phyloP scores from a whole-genome alignment of 306 rosid species.

The Erythrophleum fordii region DNA sequence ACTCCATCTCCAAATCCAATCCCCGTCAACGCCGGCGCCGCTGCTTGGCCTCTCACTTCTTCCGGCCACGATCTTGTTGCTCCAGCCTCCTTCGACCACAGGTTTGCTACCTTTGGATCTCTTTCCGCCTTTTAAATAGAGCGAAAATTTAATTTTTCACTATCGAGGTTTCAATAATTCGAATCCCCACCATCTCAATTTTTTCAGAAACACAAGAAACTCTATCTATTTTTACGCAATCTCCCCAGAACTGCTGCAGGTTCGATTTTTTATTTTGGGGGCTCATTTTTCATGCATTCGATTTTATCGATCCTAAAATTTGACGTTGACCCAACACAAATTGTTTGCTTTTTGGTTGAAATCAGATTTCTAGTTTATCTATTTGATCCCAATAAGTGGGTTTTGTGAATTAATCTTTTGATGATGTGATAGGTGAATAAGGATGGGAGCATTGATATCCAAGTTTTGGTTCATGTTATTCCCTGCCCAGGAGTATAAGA shows the following conservation, averaged over 20 bases:
- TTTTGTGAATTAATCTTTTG: background rate
- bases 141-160: background rate
- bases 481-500: conserved; percentile 91
- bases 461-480: conserved; percentile 93
- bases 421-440: conserved; percentile 35
- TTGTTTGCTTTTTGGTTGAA: background rate
- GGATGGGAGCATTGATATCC: conserved; percentile 85
- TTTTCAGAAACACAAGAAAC: background rate
- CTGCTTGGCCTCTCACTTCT: background rate
- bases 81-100: background rate
- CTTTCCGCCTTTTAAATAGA: background rate
- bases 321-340: conserved; percentile 32
- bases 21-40: background rate
- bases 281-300: conserved; percentile 3
- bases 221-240: conserved; percentile 16
- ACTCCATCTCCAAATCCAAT: background rate
- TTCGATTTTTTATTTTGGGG: conserved; percentile 4
- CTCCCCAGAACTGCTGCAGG: conserved; percentile 34
- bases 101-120: background rate
- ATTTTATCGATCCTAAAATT: conserved; percentile 42
- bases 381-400: conserved; percentile 20
- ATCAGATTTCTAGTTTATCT: conserved; percentile 22
- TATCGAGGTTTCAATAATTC: conserved; percentile 26
- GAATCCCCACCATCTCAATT: background rate
- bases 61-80: background rate